Base-by-base conservation (phyloP, 345 rosid species). In the Salix purpurea region DNA sequence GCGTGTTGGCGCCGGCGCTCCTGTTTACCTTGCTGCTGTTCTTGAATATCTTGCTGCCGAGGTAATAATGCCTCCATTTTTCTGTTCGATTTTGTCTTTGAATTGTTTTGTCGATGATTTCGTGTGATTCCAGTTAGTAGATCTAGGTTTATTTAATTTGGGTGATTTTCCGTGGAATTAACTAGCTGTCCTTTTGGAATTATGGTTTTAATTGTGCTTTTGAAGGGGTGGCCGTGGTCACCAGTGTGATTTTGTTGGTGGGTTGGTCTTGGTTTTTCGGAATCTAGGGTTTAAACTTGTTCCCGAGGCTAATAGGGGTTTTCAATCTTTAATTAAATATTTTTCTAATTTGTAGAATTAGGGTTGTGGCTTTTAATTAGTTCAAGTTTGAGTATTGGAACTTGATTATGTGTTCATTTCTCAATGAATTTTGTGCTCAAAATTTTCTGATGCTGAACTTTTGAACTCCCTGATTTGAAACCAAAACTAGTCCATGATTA, bases 31-130 rank as follows among this genome's bases (percentile, higher is more conserved):
- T 28, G 98, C 98, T 37, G 96, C 98, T 72, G 97, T 94, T 21
- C 97, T 94, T 9, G 98, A 94, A 58, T 94, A 94, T 70, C 91
- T 94, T 1, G 98, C 98, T 23, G 97, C 98, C 3, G 98, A 94
- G 94, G 98, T 94, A 37, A 66, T 21, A 54, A 46, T 34, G 11
- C 15, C 26, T 65, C 23, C 15, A 10, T 32, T 40, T 64, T 26
- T 19, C 11, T 70, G 12, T 16, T 24, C 7, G 2, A 23, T 7
- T 16, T 44, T 15, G 14, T 19, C 2, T n/a, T 5, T 4, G 8
- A 40, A n/a, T 26, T 12, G 28, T 13, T 68, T 68, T 40, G 34
- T 10, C 5, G 23, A 58, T 10, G 42, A 0, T 36, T 66, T 66
- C 18, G 39, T 66, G 13, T 24, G 36, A 9, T n/a, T 48, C 12